phyloP scores from a whole-genome alignment of 257 asterid genomes.

The Solanum gandarillasii region DNA sequence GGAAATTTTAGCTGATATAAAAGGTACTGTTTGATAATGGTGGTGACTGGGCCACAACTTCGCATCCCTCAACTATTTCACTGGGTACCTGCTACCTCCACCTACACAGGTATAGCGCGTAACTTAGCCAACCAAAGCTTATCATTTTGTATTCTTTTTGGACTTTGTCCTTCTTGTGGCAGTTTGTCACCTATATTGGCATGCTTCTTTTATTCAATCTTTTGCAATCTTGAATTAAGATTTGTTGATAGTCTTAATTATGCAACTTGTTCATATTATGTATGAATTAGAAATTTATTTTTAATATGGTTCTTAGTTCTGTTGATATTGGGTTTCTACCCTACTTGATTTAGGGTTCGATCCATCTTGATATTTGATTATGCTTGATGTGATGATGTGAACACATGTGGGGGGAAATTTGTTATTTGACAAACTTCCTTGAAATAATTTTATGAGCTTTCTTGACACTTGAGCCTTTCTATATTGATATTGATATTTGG shows the following conservation, averaged over 20 bases:
- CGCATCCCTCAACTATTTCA: background rate
- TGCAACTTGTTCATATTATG: background rate
- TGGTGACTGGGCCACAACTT: background rate
- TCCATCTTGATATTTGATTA: background rate
- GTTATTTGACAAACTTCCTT: background rate
- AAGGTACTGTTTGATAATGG: background rate
- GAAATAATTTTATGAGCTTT: background rate
- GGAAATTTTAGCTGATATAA: background rate
- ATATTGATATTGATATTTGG: background rate
- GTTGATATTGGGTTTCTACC: background rate
- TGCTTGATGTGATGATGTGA: background rate
- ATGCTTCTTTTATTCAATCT: background rate
- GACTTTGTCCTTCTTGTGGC: background rate
- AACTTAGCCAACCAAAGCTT: background rate
- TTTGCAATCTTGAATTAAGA: background rate
- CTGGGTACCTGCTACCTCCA: background rate
- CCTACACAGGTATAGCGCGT: background rate
- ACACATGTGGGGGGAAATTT: background rate
- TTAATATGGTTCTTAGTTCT: background rate
- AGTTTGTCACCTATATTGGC: background rate
- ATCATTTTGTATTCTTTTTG: background rate
- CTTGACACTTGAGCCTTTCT: background rate
- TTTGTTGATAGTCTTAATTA: background rate
- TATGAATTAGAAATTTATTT: background rate
- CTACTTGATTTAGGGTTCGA: background rate